Evolutionary conservation across 495 filamentous ascomycete species (phyloP), one percentile per base, ranked within the genome.

Genomic region (Podospora fimiseda): DNA sequence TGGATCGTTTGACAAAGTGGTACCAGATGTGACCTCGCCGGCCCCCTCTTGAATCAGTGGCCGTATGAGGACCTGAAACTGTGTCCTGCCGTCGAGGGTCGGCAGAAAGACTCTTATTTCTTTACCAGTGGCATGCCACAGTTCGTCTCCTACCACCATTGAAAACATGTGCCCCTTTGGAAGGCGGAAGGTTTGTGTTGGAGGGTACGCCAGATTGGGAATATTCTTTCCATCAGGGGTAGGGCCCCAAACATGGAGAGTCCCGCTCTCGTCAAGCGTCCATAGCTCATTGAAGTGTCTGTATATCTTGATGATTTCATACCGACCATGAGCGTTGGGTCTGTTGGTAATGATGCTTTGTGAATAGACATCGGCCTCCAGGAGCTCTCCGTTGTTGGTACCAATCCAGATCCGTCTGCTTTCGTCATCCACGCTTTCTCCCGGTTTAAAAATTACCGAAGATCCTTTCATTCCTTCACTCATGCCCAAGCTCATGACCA

Each of bases 261-360:
- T 89, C 11, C 93, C 93, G 56, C 87, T 83, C 52, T 95, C 90
- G 69, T 97, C 94, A 13, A 97, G 60, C 2, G 90, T 90, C 93
- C 93, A 98, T 74, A 98, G 83, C 57, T 95, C 86, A 58, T 89
- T 88, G 53, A 81, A 84, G 68, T 91, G 84, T 45, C 92, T 83
- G 55, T 86, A 81, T 16, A 98, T 96, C 63, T 85, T 90, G 52
- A 91, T 81, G 51, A 98, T 80, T 60, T 95, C 89, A 43, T 85
- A 76, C 27, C 90, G 83, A 1, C 82, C 82, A 54, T 96, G 93
- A 15, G 89, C 87, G 60, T 73, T 81, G 9, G 78, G 67, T 54
- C 84, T 86, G 4, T 75, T 83, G 42, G 76, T 70, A 8, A 85
- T 71, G 36, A 95, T 74, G 21, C 76, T 80, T 55, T 89, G 84